phyloP scores from a whole-genome alignment of 768 basidiomycete species.

The Serendipita vermifera region DNA sequence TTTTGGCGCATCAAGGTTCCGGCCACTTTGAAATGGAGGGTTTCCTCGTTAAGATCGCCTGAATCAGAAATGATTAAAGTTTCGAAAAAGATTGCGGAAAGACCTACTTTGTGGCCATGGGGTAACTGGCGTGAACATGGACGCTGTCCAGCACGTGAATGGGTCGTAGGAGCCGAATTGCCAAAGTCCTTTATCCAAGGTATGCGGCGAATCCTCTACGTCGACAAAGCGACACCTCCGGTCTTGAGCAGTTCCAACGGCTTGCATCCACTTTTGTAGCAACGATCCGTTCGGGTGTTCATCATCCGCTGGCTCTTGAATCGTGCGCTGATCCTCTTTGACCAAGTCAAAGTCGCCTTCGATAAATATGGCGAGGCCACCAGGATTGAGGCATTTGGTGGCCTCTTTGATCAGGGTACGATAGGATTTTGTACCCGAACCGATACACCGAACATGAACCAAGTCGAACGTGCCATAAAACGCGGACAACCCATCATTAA shows the following conservation, averaged over 20 bases:
- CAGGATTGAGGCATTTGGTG: neutral
- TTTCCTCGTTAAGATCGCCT: neutral
- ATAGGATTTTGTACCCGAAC: neutral
- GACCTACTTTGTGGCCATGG: neutral
- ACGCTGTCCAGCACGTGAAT: neutral
- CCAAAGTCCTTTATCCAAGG: neutral
- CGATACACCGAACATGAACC: conserved; percentile 3
- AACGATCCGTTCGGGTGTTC: neutral
- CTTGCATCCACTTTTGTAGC: neutral
- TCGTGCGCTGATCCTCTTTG: neutral
- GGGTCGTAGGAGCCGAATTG: neutral
- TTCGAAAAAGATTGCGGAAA: neutral
- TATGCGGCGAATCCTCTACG: neutral
- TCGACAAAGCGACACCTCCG: neutral
- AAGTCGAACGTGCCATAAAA: neutral
- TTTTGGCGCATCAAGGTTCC: neutral
- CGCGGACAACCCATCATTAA: neutral
- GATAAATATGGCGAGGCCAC: neutral
- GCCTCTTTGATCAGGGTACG: neutral
- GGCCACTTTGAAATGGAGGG: neutral
- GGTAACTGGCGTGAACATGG: neutral
- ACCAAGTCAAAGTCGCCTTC: conserved; percentile 1
- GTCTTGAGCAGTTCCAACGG: neutral
- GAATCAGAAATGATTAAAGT: neutral
- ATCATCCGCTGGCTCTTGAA: neutral